Conservation (phyloP, 1,139 yeast species). For the Yamadazyma epiphylla region DNA sequence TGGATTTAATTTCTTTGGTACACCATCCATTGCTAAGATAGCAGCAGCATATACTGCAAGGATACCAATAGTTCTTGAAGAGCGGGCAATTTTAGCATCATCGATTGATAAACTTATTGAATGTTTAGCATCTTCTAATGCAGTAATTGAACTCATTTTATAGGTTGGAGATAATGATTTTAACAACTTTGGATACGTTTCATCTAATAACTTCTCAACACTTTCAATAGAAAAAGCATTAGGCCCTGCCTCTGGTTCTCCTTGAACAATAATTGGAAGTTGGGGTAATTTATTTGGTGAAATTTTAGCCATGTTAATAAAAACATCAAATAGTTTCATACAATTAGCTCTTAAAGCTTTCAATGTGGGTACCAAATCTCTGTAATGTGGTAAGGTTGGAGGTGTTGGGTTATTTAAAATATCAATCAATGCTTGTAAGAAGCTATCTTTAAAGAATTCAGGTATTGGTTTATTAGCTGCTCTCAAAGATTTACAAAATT, state of each 20-base stretch:
- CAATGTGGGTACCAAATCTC: slow-evolving; percentile 84
- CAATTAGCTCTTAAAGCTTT: slow-evolving; percentile 87
- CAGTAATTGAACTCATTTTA: slow-evolving; percentile 67
- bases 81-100: slow-evolving; percentile 58
- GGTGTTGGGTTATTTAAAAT: slow-evolving; percentile 40
- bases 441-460: slow-evolving; percentile 13
- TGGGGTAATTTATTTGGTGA: slow-evolving; percentile 77
- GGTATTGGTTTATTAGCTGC: slow-evolving; percentile 14
- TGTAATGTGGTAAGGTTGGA: slow-evolving; percentile 49
- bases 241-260: slow-evolving; percentile 92
- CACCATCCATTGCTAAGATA: slow-evolving; percentile 53
- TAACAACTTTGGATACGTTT: slow-evolving; percentile 63
- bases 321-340: slow-evolving; percentile 73
- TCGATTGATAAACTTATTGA: slow-evolving; percentile 63
- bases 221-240: slow-evolving; percentile 81
- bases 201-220: slow-evolving; percentile 68
- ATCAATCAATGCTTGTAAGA: slow-evolving; percentile 27
- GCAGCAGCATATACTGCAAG: slow-evolving; percentile 77
- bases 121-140: slow-evolving; percentile 75
- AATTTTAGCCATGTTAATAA: slow-evolving; percentile 71
- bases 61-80: slow-evolving; percentile 58
- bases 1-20: slow-evolving; percentile 87
- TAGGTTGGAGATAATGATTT: slow-evolving; percentile 66
- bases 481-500: slow-evolving; percentile 51
- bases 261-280: slow-evolving; percentile 86